phyloP scores from a whole-genome alignment of 2,329 filamentous ascomycete genomes.

The Apiospora marii region DNA sequence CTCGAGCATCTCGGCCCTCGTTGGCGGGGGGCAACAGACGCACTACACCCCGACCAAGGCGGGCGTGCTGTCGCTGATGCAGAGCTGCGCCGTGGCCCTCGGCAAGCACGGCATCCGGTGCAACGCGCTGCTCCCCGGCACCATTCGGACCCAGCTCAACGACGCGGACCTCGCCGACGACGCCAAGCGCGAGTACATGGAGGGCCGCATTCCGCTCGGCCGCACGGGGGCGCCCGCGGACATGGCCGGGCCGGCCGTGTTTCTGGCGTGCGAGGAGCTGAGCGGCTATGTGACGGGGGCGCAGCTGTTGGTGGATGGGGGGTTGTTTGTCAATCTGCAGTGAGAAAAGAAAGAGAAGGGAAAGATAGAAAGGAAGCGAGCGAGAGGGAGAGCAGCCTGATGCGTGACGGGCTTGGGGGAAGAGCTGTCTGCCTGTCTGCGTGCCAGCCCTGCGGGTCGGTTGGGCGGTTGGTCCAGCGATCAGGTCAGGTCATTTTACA shows the following conservation, averaged over 20 bases:
- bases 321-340: constrained; percentile 88
- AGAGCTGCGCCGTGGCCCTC: constrained; percentile 81
- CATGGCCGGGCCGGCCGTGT: constrained; percentile 84
- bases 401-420: background rate
- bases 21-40: constrained; percentile 79
- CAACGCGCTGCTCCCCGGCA: constrained; percentile 85
- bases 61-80: constrained; percentile 81
- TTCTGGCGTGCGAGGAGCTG: constrained; percentile 80
- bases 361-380: background rate
- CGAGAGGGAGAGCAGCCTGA: background rate
- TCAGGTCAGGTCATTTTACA: background rate
- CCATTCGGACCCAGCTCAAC: constrained; percentile 84
- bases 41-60: constrained; percentile 94
- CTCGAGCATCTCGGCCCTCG: constrained; percentile 76
- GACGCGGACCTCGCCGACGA: constrained; percentile 81
- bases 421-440: too few species aligned
- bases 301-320: constrained; percentile 86
- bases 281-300: constrained; percentile 84
- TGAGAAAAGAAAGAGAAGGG: constrained; percentile 43
- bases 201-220: constrained; percentile 80
- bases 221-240: constrained; percentile 76
- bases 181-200: constrained; percentile 78
- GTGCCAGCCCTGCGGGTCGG: too few species aligned
- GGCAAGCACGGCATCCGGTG: constrained; percentile 80
- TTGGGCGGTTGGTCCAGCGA: too few species aligned